Evolutionary conservation across 2,329 filamentous ascomycete genomes (phyloP), one percentile per base, ranked within the genome.

Genomic region (Huntiella abstrusa): DNA sequence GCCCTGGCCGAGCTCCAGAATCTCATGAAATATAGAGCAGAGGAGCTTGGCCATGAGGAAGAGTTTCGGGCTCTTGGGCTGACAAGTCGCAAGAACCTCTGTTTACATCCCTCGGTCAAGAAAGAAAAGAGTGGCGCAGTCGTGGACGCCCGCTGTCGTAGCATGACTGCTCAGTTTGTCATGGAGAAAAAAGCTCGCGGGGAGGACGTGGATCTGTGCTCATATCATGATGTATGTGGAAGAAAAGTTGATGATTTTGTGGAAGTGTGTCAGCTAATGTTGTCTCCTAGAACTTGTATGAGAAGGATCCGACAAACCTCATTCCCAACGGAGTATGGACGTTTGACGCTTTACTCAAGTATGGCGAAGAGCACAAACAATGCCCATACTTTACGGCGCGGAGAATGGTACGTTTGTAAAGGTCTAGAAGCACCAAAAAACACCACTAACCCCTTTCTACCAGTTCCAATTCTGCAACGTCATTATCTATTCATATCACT

Each of bases 401-500:
- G 49, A 77, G 91, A 52, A 98, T 98, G 91, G 82, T 84, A 62
- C 56, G 68, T 55, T 15, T 46, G 7, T n/a, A 11, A 16, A 2
- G 6, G 33, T 19, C 12, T 4, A 15, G 8, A 11, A 17, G 6
- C 35, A 16, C 34, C 34, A 11, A 43, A 13, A 43, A 28, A n/a
- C 6, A 36, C 11, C 40, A 6, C 13, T 12, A 12, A 13, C 16
- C 41, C 12, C 13, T 6, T 11, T 11, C 53, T 12, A 4, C 4
- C 12, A 86, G 81, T 96, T 98, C 88, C 81, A 91, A 56, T 96
- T 87, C 58, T 98, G 91, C 71, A 96, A 98, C 59, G 86, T 98
- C 58, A 95, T 98, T 57, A 98, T 98, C 54, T 98, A 98, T 65
- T 98, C 91, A 0, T 98, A 98, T 58, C 91, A 98, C 62, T 98